These are phyloP conservation scores for Colletotrichum phormii DNA, from an alignment of 2,329 filamentous ascomycete species.

Conservation along the genomic window DNA sequence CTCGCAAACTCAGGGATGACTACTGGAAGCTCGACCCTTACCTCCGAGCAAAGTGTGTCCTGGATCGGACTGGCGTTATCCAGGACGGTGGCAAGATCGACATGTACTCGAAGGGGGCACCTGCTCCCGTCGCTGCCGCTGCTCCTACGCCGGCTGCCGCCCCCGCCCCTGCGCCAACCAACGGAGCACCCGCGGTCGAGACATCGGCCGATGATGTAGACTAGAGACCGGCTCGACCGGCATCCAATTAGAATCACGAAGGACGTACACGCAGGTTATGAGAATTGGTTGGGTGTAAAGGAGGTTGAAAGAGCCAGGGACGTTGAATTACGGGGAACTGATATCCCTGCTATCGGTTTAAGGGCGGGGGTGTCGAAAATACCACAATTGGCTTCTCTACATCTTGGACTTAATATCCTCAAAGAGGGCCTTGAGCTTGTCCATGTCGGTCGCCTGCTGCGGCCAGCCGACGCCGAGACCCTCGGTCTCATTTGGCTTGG, in stretches of 20 bases:
- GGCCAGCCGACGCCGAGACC: slow-evolving; percentile 88
- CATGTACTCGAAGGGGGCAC: slow-evolving; percentile 68
- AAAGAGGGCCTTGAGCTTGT: slow-evolving; percentile 79
- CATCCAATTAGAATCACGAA: neutral
- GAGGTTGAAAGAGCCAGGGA: neutral
- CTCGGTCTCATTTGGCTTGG: slow-evolving; percentile 87
- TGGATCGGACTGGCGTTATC: slow-evolving; percentile 84
- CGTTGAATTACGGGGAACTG: slow-evolving; percentile 35
- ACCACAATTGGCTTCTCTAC: slow-evolving; percentile 53
- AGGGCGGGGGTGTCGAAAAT: neutral
- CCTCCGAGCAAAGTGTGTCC: slow-evolving; percentile 82
- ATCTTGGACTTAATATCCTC: slow-evolving; percentile 93
- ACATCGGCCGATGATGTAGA: slow-evolving; percentile 61
- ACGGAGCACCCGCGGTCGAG: slow-evolving; percentile 41
- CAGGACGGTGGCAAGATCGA: slow-evolving; percentile 74
- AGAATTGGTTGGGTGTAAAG: neutral
- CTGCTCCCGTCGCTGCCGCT: slow-evolving; percentile 19
- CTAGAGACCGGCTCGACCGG: slow-evolving; percentile 40
- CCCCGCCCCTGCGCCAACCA: slow-evolving; percentile 37
- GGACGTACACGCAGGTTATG: neutral
- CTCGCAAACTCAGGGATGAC: slow-evolving; percentile 73
- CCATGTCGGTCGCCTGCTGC: slow-evolving; percentile 80
- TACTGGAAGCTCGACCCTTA: slow-evolving; percentile 96
- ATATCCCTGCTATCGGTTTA: neutral
- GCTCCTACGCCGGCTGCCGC: slow-evolving; percentile 7